phyloP scores from a whole-genome alignment of 805 yeast genomes.

The Hanseniaspora valbyensis region DNA sequence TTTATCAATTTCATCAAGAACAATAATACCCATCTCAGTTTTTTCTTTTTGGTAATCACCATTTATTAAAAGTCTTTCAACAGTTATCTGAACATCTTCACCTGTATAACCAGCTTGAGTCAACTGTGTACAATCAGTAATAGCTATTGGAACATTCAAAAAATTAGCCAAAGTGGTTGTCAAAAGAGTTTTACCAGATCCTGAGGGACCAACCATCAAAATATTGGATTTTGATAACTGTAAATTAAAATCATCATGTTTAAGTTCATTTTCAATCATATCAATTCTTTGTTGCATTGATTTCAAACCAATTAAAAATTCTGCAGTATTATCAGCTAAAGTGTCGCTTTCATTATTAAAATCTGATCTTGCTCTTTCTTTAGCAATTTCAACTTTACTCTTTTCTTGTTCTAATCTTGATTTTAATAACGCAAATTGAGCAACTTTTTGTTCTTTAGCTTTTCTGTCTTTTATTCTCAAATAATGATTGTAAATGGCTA shows the following conservation, averaged over 20 bases:
- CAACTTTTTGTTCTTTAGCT: constrained; percentile 25
- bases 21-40: constrained; percentile 48
- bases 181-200: constrained; percentile 49
- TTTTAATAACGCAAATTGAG: constrained; percentile 22
- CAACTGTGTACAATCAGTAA: constrained; percentile 50
- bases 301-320: constrained; percentile 25
- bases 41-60: constrained; percentile 42
- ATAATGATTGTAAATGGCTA: constrained; percentile 51
- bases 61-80: constrained; percentile 40
- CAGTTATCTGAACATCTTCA: constrained; percentile 50
- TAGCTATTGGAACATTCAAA: constrained; percentile 45
- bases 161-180: constrained; percentile 45
- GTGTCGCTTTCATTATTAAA: constrained; percentile 20
- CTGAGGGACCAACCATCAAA: constrained; percentile 48
- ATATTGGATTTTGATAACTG: constrained; percentile 47
- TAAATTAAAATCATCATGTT: constrained; percentile 30
- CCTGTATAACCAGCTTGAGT: constrained; percentile 60
- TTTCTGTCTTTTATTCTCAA: constrained; percentile 37
- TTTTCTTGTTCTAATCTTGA: constrained; percentile 17
- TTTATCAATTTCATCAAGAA: constrained; percentile 50
- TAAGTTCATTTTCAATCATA: neutral
- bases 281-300: constrained; percentile 19
- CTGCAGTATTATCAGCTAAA: constrained; percentile 24
- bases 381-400: constrained; percentile 9
- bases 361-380: constrained; percentile 25